Base-by-base conservation (phyloP, 345 rosid genomes). In the Pugionium cornutum region DNA sequence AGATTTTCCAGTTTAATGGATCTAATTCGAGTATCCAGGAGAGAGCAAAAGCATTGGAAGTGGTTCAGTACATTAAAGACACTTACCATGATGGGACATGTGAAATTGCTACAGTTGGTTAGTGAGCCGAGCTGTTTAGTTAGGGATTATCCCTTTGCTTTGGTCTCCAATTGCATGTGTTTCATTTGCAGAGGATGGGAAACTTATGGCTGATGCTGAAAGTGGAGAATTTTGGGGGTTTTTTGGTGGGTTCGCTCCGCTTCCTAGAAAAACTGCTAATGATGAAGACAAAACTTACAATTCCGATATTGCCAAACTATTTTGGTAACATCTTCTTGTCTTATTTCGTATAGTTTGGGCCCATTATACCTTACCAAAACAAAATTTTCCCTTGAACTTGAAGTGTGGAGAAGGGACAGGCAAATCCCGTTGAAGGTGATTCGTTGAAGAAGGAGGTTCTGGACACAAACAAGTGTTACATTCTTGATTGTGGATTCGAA, bases 391-490 rank as follows among this genome's bases (percentile, higher is more conserved):
- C 82, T 72, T 58, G 4, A 36, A 37, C 3, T 32, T 62, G 40
- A 73, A 40, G 44, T 40, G 44, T 40, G 44, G 44, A 40, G 44
- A 40, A 90, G 82, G 99, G 95, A 54, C 81, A 90, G 70, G 79
- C 86, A 32, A 84, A 81, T 72, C 86, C 84, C 45, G 81, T 90
- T 44, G 91, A 81, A 75, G 75, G 79, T 3, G 96, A 86, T 68
- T 60, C 88, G 47, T 83, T 90, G 69, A 83, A 82, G 56, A 90
- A 92, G 65, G 91, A 86, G 68, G 80, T 94, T 78, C 75, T 94
- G 47, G 84, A 85, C 57, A 88, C 97, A 67, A 81, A 66, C 75
- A 88, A 82, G 73, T 94, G 99, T 42, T 75, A 52, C 63, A 64
- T 75, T 69, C 79, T 75, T 57, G 75, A 75, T 70, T 75, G 75